Evolutionary conservation across 306 rosid genomes (phyloP).

Genomic region (Glycyrrhiza uralensis): DNA sequence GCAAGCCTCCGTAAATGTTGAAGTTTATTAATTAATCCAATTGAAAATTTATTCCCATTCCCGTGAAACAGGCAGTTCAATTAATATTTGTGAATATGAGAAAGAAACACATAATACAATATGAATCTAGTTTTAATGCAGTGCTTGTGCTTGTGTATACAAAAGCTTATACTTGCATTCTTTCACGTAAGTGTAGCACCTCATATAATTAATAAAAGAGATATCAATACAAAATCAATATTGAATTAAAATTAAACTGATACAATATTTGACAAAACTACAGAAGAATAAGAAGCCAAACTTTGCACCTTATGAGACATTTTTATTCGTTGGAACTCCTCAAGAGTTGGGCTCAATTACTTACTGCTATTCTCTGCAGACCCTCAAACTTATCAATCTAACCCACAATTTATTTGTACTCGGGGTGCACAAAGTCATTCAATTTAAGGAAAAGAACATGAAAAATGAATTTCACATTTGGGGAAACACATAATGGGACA

Average conservation of each 20-base stretch:
- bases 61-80: neutral
- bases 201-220: neutral
- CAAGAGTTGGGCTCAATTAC: neutral
- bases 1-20: neutral
- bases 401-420: neutral
- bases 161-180: neutral
- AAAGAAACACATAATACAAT: neutral
- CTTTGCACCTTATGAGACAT: neutral
- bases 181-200: neutral
- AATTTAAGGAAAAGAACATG: neutral
- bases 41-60: neutral
- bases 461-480: neutral
- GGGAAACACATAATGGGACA: neutral
- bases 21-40: neutral
- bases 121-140: neutral
- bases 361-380: neutral
- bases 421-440: slow-evolving; percentile 2
- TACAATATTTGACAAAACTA: neutral
- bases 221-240: neutral
- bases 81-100: neutral
- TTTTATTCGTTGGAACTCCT: neutral
- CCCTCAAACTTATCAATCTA: neutral
- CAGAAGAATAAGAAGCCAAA: neutral
- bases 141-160: neutral
- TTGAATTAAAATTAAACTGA: neutral